Evolutionary conservation across 2,329 filamentous ascomycete species (phyloP).

Genomic region (Talaromyces sp.): DNA sequence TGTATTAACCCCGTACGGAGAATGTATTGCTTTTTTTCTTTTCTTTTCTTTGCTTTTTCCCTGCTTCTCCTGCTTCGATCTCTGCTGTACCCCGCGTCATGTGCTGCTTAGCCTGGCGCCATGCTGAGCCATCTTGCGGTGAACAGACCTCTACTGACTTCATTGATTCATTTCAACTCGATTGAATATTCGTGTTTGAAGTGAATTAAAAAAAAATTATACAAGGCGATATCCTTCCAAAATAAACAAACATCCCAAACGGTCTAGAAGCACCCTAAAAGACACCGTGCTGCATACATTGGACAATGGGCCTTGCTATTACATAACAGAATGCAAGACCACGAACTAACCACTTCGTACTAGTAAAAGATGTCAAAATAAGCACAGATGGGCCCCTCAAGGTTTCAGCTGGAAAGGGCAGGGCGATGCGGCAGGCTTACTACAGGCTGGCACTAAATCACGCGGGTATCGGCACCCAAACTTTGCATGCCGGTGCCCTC

Average conservation of each 20-base stretch:
- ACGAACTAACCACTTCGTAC: background rate
- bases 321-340: constrained; percentile 5
- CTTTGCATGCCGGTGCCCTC: background rate
- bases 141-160: background rate
- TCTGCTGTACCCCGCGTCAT: constrained; percentile 16
- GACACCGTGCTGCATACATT: constrained; percentile 7
- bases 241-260: constrained; percentile 6
- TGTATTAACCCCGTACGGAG: background rate
- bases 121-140: background rate
- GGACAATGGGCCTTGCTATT: constrained; percentile 3
- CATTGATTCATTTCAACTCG: background rate
- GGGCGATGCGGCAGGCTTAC: background rate
- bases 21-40: background rate
- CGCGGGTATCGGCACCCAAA: constrained; percentile 5
- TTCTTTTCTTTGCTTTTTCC: background rate
- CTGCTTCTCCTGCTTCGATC: background rate
- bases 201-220: background rate
- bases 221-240: background rate
- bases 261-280: constrained; percentile 1
- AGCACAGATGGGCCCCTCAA: background rate
- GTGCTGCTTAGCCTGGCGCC: background rate
- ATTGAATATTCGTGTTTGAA: background rate
- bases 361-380: background rate
- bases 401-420: constrained; percentile 5
- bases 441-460: background rate